These are phyloP conservation scores for Salix dunnii DNA, from an alignment of 345 rosid species.

Conservation along the genomic window DNA sequence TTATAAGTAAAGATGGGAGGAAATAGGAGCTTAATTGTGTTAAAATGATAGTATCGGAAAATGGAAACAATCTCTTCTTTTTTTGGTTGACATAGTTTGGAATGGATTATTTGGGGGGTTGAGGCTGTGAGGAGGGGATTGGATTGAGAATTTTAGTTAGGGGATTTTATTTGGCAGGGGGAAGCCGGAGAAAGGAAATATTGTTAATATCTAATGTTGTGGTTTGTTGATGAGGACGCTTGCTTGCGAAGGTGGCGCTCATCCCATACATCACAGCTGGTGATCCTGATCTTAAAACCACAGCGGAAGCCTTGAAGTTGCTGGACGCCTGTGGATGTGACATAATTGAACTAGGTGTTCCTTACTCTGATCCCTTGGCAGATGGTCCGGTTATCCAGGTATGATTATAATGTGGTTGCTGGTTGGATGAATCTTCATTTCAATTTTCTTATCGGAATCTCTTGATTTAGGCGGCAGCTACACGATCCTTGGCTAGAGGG, in stretches of 20 bases:
- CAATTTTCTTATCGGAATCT: conserved; percentile 13
- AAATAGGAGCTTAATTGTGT: background rate
- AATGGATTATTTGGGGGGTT: background rate
- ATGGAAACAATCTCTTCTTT: background rate
- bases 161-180: background rate
- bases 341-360: conserved; percentile 82
- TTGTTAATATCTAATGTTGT: background rate
- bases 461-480: conserved; percentile 74
- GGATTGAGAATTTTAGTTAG: background rate
- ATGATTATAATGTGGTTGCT: background rate
- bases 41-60: background rate
- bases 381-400: conserved; percentile 98
- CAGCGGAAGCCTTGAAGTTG: conserved; percentile 78
- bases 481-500: conserved; percentile 72
- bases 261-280: conserved; percentile 95
- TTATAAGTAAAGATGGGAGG: background rate
- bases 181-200: background rate
- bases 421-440: background rate
- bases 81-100: background rate
- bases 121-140: background rate
- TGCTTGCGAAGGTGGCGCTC: conserved; percentile 62
- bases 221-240: background rate
- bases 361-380: conserved; percentile 89
- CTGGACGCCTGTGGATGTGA: conserved; percentile 74
- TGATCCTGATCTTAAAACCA: conserved; percentile 93